Percentiles rank a stretch among this genome's conserved stretches.
These are phyloP conservation scores for Angomonas ambiguus DNA, from an alignment of 208 protist species.

Conservation along the genomic window DNA sequence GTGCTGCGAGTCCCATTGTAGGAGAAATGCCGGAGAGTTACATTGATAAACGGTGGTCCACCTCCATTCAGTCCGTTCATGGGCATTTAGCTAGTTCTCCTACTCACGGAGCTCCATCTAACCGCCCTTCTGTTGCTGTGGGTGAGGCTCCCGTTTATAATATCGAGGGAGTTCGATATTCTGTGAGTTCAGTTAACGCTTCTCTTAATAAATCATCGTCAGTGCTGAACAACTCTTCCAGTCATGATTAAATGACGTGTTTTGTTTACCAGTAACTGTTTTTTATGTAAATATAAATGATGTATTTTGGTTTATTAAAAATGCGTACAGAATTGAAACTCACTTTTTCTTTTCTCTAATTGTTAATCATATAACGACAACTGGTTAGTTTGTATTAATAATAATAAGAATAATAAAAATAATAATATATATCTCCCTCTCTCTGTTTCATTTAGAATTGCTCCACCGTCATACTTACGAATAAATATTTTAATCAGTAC, in stretches of 20 bases:
- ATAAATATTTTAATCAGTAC: neutral
- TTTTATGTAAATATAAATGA: neutral
- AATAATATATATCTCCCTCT: no score
- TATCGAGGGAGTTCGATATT: neutral
- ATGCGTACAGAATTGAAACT: no score
- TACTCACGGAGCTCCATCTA: neutral
- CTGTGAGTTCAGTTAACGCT: neutral
- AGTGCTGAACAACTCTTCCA: neutral
- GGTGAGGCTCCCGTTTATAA: neutral
- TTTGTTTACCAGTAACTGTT: neutral
- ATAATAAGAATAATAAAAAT: neutral
- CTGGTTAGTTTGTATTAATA: no score
- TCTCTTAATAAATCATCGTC: neutral
- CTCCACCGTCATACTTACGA: no score
- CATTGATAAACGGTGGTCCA: neutral
- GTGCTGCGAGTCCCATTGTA: neutral
- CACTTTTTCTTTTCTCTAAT: conserved; percentile 8
- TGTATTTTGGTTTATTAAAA: neutral
- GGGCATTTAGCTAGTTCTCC: neutral
- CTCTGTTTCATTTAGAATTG: no score
- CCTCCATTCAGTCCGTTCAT: neutral
- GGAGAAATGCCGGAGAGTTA: neutral
- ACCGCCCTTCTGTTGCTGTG: neutral
- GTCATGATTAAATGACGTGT: neutral
- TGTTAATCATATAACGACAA: no score